Base-by-base conservation (phyloP, 345 rosid genomes). In the Euclidium syriacum region DNA sequence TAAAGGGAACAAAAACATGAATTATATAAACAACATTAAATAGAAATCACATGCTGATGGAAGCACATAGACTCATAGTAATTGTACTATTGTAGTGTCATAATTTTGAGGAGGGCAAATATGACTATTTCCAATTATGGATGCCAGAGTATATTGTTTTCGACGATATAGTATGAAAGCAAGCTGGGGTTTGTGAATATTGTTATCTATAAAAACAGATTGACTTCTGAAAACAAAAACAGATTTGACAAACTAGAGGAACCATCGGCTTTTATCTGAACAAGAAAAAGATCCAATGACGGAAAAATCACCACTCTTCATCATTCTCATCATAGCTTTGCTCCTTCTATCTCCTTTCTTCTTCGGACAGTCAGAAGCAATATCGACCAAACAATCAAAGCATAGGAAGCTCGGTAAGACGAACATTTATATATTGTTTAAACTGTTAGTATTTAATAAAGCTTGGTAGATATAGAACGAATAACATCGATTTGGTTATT, bases 331-430 rank as follows among this genome's bases (percentile, higher is more conserved):
- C 29, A 3, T 30, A 19, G 52, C 41, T 30, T 30, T 43, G 15
- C 30, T 59, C 6, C 40, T 59, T 43, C 30, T 43, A 20, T 42
- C 52, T 5, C 32, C 14, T 59, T 42, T 59, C 52, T 43, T 43
- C 52, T 43, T 22, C 52, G 27, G 40, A 58, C 41, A 58, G 2
- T 12, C n/a, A 42, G 40, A 58, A 43, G 64, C 52, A 27, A 42
- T 2, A 18, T 43, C 64, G 1, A 43, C 22, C 64, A 58, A 58
- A 30, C 41, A 42, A 42, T 20, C 7, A 42, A 18, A 26, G n/a
- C 22, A 29, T 29, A 26, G 41, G 14, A 58, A 58, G 29, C 19
- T 58, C 15, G 49, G 62, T 57, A 3, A 57, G 49, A 24, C 9
- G 11, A n/a, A n/a, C n/a, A n/a, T n/a, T n/a, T n/a, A 54, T 51